These are phyloP conservation scores for Zygosaccharomyces pseudorouxii DNA, from an alignment of 805 yeast species.

Conservation along the genomic window DNA sequence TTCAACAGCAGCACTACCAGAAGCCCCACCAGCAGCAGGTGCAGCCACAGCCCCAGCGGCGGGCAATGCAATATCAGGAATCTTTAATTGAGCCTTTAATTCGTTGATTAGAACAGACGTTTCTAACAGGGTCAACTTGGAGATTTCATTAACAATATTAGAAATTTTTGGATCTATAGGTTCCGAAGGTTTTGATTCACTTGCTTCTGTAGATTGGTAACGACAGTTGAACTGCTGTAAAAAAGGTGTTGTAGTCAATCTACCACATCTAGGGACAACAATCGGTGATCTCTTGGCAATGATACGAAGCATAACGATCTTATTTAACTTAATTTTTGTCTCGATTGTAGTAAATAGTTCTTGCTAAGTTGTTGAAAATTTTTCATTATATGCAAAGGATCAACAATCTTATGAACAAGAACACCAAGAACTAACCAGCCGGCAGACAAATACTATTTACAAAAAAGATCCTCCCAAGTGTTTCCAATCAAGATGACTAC, in stretches of 20 bases:
- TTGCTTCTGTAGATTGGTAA: slow-evolving; percentile 50
- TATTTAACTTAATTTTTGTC: not conserved
- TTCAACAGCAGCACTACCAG: slow-evolving; percentile 64
- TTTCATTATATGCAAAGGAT: slow-evolving; percentile 5
- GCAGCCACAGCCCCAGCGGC: slow-evolving; percentile 53
- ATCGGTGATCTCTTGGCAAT: slow-evolving; percentile 16
- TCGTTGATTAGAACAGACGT: slow-evolving; percentile 83
- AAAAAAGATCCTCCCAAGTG: not conserved
- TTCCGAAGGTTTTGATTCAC: slow-evolving; percentile 45
- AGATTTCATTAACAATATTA: slow-evolving; percentile 83
- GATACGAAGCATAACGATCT: slow-evolving; percentile 13
- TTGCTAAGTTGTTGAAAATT: slow-evolving; percentile 8
- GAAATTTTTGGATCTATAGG: slow-evolving; percentile 85
- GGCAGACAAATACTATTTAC: not conserved
- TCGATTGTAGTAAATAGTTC: not conserved
- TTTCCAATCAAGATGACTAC: slow-evolving; percentile 58
- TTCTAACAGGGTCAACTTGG: slow-evolving; percentile 86
- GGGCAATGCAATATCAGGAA: slow-evolving; percentile 89
- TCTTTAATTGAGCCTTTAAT: slow-evolving; percentile 75
- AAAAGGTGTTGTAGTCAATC: slow-evolving; percentile 9
- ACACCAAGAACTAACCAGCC: not conserved
- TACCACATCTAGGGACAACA: slow-evolving; percentile 9
- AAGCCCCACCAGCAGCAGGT: slow-evolving; percentile 53
- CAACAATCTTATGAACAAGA: not conserved
- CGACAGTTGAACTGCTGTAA: slow-evolving; percentile 32